Conservation (phyloP, 2,329 filamentous ascomycete species). For the Botryotinia narcissicola region DNA sequence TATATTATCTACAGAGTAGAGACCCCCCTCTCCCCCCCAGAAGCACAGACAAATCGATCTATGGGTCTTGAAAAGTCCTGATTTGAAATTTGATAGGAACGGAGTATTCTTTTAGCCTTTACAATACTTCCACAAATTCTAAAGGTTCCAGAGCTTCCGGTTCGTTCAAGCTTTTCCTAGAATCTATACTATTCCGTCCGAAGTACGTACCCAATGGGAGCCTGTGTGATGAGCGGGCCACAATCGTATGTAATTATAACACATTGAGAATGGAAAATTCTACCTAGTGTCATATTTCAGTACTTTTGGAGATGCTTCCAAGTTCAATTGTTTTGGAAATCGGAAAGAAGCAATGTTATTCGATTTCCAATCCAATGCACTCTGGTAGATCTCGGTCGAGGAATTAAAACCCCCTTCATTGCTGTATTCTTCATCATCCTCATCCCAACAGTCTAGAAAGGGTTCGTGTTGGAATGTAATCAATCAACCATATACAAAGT, state of each 20-base stretch:
- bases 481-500: not conserved
- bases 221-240: not conserved
- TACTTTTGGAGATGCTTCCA: not conserved
- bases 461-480: not conserved
- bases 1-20: not conserved
- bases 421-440: not conserved
- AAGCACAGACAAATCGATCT: conserved; percentile 8
- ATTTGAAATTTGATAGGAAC: conserved; percentile 11
- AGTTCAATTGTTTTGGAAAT: not conserved
- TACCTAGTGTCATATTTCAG: not conserved
- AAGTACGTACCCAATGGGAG: not conserved
- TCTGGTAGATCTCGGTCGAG: not conserved
- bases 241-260: not conserved
- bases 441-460: not conserved
- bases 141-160: conserved; percentile 1
- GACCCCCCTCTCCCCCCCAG: not conserved
- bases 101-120: conserved; percentile 10
- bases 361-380: not conserved
- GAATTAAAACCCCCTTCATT: not conserved
- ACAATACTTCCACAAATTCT: not conserved
- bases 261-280: not conserved
- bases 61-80: conserved; percentile 1
- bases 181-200: not conserved
- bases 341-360: not conserved
- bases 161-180: conserved; percentile 5